These are phyloP conservation scores for Boechera divaricarpa DNA, from an alignment of 345 rosid species.

Conservation along the genomic window DNA sequence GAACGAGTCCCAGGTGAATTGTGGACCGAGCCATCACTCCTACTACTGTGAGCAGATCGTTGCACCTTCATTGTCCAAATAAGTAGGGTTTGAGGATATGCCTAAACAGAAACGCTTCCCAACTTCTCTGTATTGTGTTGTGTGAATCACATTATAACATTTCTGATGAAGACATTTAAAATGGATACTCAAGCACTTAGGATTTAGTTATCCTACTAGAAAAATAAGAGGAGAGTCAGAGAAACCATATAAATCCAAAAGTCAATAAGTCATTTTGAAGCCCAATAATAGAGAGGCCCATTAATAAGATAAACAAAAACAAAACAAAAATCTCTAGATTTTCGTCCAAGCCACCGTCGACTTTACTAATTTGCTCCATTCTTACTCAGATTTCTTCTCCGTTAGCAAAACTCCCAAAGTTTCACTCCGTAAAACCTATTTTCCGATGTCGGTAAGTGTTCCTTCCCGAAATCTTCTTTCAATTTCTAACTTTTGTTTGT, in stretches of 20 bases:
- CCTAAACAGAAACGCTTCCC: no score
- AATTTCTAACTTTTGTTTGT: constrained; percentile 10
- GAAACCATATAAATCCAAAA: no score
- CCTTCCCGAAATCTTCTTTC: background rate
- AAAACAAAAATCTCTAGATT: constrained; percentile 29
- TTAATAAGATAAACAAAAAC: background rate
- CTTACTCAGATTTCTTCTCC: constrained; percentile 35
- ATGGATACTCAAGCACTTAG: background rate
- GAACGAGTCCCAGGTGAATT: background rate
- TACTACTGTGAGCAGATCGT: constrained; percentile 22
- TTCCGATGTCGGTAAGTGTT: constrained; percentile 60
- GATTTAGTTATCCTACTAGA: background rate
- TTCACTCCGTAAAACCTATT: constrained; percentile 30
- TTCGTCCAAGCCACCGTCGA: constrained; percentile 45
- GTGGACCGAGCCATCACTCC: constrained; percentile 29
- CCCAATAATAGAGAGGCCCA: constrained; percentile 32
- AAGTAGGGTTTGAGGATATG: background rate
- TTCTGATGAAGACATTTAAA: no score
- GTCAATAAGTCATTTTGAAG: background rate
- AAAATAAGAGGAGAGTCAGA: background rate
- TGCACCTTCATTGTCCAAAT: constrained; percentile 9
- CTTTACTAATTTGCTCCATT: background rate
- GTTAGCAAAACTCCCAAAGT: constrained; percentile 27
- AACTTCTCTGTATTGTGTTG: no score
- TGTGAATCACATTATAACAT: no score